Percentiles rank a stretch among this genome's conserved stretches.
These are phyloP conservation scores for Aspergillus sp. DNA, from an alignment of 2,329 filamentous ascomycete genomes.

Conservation along the genomic window DNA sequence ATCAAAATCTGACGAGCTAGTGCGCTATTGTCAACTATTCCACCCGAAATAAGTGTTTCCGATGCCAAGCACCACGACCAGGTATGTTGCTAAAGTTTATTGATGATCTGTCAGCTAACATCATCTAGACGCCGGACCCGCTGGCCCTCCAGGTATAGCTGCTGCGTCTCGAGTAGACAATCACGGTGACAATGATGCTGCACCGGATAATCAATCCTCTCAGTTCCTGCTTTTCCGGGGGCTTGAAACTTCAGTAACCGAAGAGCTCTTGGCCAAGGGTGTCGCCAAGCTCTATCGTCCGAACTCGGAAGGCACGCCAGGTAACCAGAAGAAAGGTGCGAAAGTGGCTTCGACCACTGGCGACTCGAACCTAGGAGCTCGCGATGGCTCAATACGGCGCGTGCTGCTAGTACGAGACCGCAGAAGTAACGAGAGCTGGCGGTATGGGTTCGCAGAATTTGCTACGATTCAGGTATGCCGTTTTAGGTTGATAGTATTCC, in stretches of 20 bases:
- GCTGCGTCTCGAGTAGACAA: constrained; percentile 48
- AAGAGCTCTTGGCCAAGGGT: constrained; percentile 70
- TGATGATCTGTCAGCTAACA: constrained; percentile 12
- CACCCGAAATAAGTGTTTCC: constrained; percentile 56
- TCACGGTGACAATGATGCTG: constrained; percentile 55
- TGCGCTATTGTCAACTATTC: constrained; percentile 59
- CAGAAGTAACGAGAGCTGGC: constrained; percentile 69
- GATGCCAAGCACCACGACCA: constrained; percentile 56
- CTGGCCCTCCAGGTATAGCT: constrained; percentile 38
- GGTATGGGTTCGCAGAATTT: constrained; percentile 84
- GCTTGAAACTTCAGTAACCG: constrained; percentile 67
- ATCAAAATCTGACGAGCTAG: constrained; percentile 32
- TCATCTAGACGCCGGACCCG: constrained; percentile 23
- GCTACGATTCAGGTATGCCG: constrained; percentile 62
- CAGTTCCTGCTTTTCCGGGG: constrained; percentile 76
- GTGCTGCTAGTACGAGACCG: constrained; percentile 76
- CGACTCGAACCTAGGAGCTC: constrained; percentile 66
- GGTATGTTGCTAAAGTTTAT: constrained; percentile 41
- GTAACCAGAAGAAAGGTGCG: constrained; percentile 45
- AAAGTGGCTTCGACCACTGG: constrained; percentile 58
- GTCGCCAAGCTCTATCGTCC: constrained; percentile 71
- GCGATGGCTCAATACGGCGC: constrained; percentile 70
- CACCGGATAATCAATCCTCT: constrained; percentile 60
- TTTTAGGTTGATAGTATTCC: background rate
- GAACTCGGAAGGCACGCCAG: constrained; percentile 29